Evolutionary conservation across 352 stramenopile species (phyloP), one percentile per base, ranked within the genome.

Genomic region (Phytophthora vignae): DNA sequence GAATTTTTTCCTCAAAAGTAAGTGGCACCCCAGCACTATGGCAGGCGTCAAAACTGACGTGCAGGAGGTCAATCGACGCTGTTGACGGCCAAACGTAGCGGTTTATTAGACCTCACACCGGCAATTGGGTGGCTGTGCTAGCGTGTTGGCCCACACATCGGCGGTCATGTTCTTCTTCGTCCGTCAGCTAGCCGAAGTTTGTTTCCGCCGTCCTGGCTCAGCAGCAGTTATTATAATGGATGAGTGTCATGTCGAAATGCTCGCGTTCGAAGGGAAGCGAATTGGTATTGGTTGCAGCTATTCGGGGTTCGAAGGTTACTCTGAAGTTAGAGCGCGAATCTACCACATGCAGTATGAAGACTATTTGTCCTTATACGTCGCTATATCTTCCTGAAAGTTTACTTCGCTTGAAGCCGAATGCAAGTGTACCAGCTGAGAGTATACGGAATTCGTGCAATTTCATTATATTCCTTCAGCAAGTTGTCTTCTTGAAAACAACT

Each of bases 191-290:
- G 25, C 12, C 25, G 29, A 59, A 11, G 46, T 29, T 60, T 50
- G 21, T 25, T 17, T 33, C 15, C n/a, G 42, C 11, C 11, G 61
- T 57, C 65, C 65, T 61, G 65, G 56, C 65, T 72, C 65, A 67
- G 49, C 36, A 59, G 55, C 12, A 42, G 17, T 72, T n/a, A n/a
- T n/a, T n/a, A n/a, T 67, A 29, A 67, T 72, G 65, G 65, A 67
- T 72, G 58, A 33, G 25, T 56, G 64, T 67, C 64, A 49, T 56
- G 64, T 71, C 36, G 65, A 67, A 56, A 60, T 38, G 12, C 25
- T 21, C 17, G n/a, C 25, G 21, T 21, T 33, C 14, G 50, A 31
- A 11, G 11, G 7, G 38, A 52, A 46, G 22, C 44, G 44, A 56
- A 19, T 21, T 55, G 49, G 12, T 33, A 3, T 33, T 21, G 11